Evolutionary conservation across 2,329 filamentous ascomycete species (phyloP).

Genomic region (Magnaporthiopsis poae): DNA sequence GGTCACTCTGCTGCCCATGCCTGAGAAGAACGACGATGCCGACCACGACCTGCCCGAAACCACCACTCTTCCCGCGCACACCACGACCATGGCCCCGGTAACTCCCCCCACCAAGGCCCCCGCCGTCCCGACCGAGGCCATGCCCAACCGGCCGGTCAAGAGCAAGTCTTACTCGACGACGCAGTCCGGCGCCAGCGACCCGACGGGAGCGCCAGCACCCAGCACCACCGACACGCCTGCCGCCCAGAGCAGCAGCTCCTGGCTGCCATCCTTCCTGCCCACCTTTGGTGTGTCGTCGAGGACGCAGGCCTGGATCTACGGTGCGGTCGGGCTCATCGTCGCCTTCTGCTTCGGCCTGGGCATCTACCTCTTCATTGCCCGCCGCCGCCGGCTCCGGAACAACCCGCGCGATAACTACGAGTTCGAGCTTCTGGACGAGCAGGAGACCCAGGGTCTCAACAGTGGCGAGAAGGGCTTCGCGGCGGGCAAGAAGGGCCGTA

Average conservation of each 20-base stretch:
- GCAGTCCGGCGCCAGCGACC: conserved; percentile 9
- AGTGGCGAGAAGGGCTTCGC: conserved; percentile 35
- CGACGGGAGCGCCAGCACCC: conserved; percentile 19
- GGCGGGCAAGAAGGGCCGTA: conserved; percentile 33
- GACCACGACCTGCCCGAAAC: conserved; percentile 61
- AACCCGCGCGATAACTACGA: conserved; percentile 76
- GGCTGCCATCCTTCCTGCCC: conserved; percentile 78
- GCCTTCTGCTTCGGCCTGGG: conserved; percentile 73
- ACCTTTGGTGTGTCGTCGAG: conserved; percentile 80
- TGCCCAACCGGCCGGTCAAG: conserved; percentile 50
- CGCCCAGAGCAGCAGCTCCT: conserved; percentile 40
- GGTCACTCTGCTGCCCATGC: conserved; percentile 68
- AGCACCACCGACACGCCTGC: conserved; percentile 23
- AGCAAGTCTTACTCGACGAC: conserved; percentile 15
- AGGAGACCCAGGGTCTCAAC: conserved; percentile 54
- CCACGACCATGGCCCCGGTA: conserved; percentile 47
- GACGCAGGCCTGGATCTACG: conserved; percentile 90
- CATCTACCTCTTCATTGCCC: conserved; percentile 71
- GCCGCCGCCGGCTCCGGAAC: conserved; percentile 65
- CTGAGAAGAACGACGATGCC: conserved; percentile 71
- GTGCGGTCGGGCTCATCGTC: conserved; percentile 71
- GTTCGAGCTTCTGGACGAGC: conserved; percentile 83
- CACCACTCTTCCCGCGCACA: conserved; percentile 50
- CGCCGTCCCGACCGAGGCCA: conserved; percentile 33
- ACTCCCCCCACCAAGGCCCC: conserved; percentile 33